Conservation (phyloP, 305 asterid genomes). For the Stenogyne calaminthoides region DNA sequence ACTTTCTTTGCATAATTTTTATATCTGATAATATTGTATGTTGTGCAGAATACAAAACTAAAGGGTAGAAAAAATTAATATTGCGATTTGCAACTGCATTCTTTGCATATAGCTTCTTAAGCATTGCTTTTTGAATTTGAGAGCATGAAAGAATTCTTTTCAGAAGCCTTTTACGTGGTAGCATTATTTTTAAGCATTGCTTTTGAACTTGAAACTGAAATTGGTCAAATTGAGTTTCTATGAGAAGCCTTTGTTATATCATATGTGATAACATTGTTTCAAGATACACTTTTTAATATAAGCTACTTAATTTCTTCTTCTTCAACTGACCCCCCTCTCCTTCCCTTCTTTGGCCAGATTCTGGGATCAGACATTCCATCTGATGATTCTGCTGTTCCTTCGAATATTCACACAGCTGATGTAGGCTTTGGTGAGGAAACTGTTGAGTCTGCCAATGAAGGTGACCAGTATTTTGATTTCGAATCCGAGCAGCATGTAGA, state of each 20-base stretch:
- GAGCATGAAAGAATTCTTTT: too few species aligned
- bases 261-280: not conserved
- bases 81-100: not conserved
- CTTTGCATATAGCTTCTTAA: not conserved
- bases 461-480: slow-evolving; percentile 35
- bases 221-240: not conserved
- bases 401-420: slow-evolving; percentile 40
- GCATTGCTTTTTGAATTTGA: not conserved
- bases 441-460: slow-evolving; percentile 47
- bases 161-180: too few species aligned
- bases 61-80: not conserved
- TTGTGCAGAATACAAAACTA: not conserved
- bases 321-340: not conserved
- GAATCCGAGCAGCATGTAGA: slow-evolving; percentile 45
- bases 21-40: not conserved
- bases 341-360: slow-evolving; percentile 43
- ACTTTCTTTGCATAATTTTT: not conserved
- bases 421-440: slow-evolving; percentile 49
- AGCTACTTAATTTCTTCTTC: slow-evolving; percentile 6
- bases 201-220: not conserved
- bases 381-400: slow-evolving; percentile 41
- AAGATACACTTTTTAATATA: not conserved
- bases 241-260: not conserved
- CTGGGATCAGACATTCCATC: slow-evolving; percentile 55
- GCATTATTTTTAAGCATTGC: slow-evolving; percentile 4